These are phyloP conservation scores for Coniochaeta sp. DNA, from an alignment of 2,329 filamentous ascomycete species.

Conservation along the genomic window DNA sequence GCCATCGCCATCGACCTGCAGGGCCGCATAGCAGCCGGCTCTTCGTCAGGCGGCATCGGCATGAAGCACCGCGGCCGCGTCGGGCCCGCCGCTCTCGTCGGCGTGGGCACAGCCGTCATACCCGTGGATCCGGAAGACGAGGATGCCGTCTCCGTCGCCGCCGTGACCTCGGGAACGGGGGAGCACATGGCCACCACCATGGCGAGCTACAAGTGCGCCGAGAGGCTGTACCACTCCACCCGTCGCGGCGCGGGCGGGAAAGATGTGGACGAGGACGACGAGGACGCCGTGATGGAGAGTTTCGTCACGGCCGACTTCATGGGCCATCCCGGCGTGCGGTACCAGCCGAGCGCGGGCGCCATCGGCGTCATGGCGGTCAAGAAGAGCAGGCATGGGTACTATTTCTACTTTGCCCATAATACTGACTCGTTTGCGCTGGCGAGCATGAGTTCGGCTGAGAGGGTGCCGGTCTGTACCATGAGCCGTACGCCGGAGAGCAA, in stretches of 20 bases:
- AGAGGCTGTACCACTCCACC: slow-evolving; percentile 69
- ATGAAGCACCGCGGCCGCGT: slow-evolving; percentile 95
- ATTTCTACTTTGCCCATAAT: slow-evolving; percentile 92
- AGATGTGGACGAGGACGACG: slow-evolving; percentile 63
- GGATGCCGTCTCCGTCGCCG: slow-evolving; percentile 64
- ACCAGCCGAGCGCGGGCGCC: slow-evolving; percentile 74
- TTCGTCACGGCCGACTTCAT: slow-evolving; percentile 91
- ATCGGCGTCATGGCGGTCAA: slow-evolving; percentile 91
- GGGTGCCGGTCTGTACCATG: slow-evolving; percentile 75
- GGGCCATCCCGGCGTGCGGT: slow-evolving; percentile 75
- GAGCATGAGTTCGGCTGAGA: slow-evolving; percentile 77
- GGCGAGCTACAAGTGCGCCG: slow-evolving; percentile 80
- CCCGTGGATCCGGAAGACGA: slow-evolving; percentile 65
- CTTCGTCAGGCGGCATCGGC: slow-evolving; percentile 93
- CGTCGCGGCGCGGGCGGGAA: slow-evolving; percentile 51
- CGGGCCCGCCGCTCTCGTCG: slow-evolving; percentile 87
- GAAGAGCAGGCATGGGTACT: slow-evolving; percentile 67
- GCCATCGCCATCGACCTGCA: slow-evolving; percentile 84
- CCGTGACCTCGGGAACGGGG: slow-evolving; percentile 88
- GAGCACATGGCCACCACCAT: slow-evolving; percentile 97
- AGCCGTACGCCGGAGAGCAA: slow-evolving; percentile 57
- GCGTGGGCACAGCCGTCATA: slow-evolving; percentile 85
- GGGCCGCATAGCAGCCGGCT: slow-evolving; percentile 87
- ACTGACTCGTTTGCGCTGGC: slow-evolving; percentile 83
- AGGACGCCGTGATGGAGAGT: slow-evolving; percentile 63